Base-by-base conservation (phyloP, 2,329 filamentous ascomycete species). In the Sporothrix humicola region DNA sequence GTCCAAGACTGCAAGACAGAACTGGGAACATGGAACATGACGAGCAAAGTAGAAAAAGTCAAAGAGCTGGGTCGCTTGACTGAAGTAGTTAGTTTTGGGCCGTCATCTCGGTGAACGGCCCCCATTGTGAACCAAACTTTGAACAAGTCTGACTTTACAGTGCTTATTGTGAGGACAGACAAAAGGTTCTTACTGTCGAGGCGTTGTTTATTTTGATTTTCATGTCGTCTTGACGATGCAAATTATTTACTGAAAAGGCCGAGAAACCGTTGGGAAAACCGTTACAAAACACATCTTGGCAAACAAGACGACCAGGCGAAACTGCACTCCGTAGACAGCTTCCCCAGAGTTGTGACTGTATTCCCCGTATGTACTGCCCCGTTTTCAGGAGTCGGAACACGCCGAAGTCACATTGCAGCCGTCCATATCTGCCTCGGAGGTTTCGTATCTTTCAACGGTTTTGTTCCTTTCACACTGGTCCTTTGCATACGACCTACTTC, bases 21-120 rank as follows among this genome's bases (percentile, higher is more conserved):
- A 63, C 56, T 58, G 56, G 20, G 56, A 58, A 58, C 56, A 37
- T 59, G 20, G 56, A 58, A 58, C 56, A 37, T 59, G 56, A 59
- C 26, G 15, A 37, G 17, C 13, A 8, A 63, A 46, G 37, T 44
- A 20, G 37, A 63, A 63, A 63, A 46, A 46, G 56, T 59, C 56
- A 12, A 10, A 0, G 1, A 17, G 23, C 17, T 59, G 26, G 13
- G 56, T 65, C 59, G 59, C 23, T 26, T 26, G 23, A 26, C 23
- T 26, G 23, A 26, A 26, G 23, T 26, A 26, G 23, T 26, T 26
- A 26, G 23, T 26, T 26, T n/a, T 65, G 59, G n/a, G 23, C 59
- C n/a, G 37, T 20, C 31, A 37, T 37, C 31, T 65, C 37, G 59
- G 31, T 42, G 31, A 63, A 20, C 56, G 37, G 59, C n/a, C 59